A percentile compares a stretch with the other conserved stretches of the same genome.
These are phyloP conservation scores for Tetratostichococcus sp. DNA, from an alignment of 139 green algal genomes.

Conservation along the genomic window DNA sequence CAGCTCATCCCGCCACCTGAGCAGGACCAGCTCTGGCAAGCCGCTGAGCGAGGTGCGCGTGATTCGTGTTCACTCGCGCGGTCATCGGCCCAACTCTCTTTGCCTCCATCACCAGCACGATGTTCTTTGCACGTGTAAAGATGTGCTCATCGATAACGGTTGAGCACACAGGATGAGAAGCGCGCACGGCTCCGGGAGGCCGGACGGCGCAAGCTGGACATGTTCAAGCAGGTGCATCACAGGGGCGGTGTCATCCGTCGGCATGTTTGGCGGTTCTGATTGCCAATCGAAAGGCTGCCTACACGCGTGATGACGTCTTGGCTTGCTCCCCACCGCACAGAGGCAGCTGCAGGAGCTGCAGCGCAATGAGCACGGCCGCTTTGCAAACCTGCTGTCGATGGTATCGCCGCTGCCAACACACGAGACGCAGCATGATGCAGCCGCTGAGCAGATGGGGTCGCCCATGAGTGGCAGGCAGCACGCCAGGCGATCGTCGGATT, in stretches of 20 bases:
- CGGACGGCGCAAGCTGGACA: not conserved
- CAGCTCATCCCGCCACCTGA: not conserved
- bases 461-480: not conserved
- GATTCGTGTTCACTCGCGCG: too few relatives aligned
- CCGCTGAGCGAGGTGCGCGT: not conserved
- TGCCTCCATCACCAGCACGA: too few relatives aligned
- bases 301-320: too few relatives aligned
- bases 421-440: not conserved
- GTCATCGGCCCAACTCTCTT: too few relatives aligned
- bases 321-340: not conserved
- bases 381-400: not conserved
- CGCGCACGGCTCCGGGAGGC: not conserved
- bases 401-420: not conserved
- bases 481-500: not conserved
- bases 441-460: not conserved
- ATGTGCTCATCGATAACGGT: too few relatives aligned
- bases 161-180: not conserved
- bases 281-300: too few relatives aligned
- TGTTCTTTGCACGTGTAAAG: too few relatives aligned
- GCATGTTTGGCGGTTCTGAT: not conserved
- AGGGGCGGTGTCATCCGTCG: too few relatives aligned
- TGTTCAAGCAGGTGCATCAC: not conserved
- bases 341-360: not conserved
- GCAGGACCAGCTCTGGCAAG: not conserved
- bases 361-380: not conserved